Evolutionary conservation across 495 filamentous ascomycete species (phyloP), one percentile per base, ranked within the genome.

Genomic region (Chaetomidium leptoderma): DNA sequence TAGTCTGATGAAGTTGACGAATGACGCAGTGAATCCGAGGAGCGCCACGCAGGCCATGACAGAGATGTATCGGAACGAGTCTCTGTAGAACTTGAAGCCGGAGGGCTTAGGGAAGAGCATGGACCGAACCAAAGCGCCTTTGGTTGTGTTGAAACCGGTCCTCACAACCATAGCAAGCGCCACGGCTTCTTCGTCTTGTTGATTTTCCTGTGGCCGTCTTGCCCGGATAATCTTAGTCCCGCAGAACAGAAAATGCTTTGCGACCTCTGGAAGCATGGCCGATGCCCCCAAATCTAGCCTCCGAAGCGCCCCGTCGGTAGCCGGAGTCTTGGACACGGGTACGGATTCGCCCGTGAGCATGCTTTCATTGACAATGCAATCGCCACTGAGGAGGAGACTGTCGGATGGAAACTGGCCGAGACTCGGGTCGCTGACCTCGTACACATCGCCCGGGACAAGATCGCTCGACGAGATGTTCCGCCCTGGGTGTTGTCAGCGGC

Each of bases 261-360:
- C 91, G 43, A 92, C 75, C 61, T 90, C 83, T 3, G 90, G 84
- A 30, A 88, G 80, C 37, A 97, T 83, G 0, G 91, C 85, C 4
- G 90, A 84, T 16, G 90, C 86, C 58, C 79, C 81, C 26, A 96
- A 76, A 64, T 95, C 82, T 51, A 99, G 76, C 46, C 79, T 73
- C 14, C 75, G 75, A 8, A 99, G 80, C 11, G 90, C 83, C 59
- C 91, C 86, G 65, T 96, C 84, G n/a, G 84, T 92, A 7, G 89
- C 82, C 5, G 95, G 91, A 5, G 79, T 81, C 70, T 99, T 99
- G 10, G 92, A 95, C 4, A 97, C 92, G 7, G 95, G 95, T 27
- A 99, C 90, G 49, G 95, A 97, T 78, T 99, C 95, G 43, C 91
- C 92, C 37, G 95, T 99, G 30, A 99, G 83, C 95, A 99, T 99